These are phyloP conservation scores for Sanghuangporus weigelae DNA, from an alignment of 1,284 basidiomycete species.

Conservation along the genomic window DNA sequence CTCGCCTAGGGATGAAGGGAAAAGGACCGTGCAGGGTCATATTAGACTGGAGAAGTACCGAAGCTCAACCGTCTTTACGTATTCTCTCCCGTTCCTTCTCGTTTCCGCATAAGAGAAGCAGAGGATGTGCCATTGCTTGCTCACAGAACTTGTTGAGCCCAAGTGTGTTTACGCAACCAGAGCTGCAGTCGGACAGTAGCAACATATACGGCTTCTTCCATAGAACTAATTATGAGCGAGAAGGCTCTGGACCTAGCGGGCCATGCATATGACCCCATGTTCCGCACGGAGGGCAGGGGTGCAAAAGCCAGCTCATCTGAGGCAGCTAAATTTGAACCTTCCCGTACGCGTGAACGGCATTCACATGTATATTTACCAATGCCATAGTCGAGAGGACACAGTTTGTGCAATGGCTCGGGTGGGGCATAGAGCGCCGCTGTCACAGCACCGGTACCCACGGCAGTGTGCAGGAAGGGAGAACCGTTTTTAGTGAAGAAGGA, in stretches of 20 bases:
- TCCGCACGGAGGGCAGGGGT: constrained; percentile 1
- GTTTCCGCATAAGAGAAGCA: constrained; percentile 55
- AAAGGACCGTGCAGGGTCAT: background rate
- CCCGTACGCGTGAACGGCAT: background rate
- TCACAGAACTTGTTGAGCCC: constrained; percentile 41
- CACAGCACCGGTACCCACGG: constrained; percentile 25
- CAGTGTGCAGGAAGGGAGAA: constrained; percentile 18
- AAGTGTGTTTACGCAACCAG: constrained; percentile 10
- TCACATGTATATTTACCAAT: background rate
- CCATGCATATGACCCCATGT: background rate
- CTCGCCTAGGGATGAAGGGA: background rate
- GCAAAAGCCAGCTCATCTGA: constrained; percentile 3
- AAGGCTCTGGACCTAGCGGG: constrained; percentile 43
- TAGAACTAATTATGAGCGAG: background rate
- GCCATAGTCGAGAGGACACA: background rate
- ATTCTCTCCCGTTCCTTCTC: background rate
- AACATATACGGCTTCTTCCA: background rate
- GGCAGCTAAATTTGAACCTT: constrained; percentile 3
- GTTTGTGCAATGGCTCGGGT: constrained; percentile 21
- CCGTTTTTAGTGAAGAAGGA: constrained; percentile 3
- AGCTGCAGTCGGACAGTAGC: background rate
- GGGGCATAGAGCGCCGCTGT: constrained; percentile 23
- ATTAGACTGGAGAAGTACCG: constrained; percentile 1
- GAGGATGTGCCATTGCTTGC: constrained; percentile 42
- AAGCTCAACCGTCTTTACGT: constrained; percentile 6